Evolutionary conservation across 2,329 filamentous ascomycete genomes (phyloP).

Genomic region (Colletotrichum tanaceti): DNA sequence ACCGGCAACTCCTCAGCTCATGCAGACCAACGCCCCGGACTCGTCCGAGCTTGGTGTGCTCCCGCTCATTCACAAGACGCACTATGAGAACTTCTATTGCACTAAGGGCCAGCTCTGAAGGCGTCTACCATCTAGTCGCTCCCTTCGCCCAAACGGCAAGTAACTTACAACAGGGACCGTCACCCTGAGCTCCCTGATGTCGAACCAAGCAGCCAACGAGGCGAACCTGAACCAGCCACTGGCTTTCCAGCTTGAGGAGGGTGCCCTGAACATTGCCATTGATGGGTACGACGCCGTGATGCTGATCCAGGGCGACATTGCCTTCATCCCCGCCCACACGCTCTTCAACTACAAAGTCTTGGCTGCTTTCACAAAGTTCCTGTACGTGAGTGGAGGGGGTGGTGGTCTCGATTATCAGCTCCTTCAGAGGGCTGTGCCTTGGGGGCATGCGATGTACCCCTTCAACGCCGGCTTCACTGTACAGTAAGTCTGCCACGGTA

Average conservation of each 20-base stretch:
- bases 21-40: conserved; percentile 55
- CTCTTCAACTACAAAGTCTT: conserved; percentile 44
- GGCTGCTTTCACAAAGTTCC: conserved; percentile 45
- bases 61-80: conserved; percentile 55
- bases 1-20: conserved; percentile 58
- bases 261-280: conserved; percentile 43
- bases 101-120: conserved; percentile 59
- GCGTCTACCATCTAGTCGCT: conserved; percentile 56
- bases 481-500: not conserved
- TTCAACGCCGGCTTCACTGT: conserved; percentile 23
- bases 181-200: conserved; percentile 45
- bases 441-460: conserved; percentile 28
- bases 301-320: conserved; percentile 45
- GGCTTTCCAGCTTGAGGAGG: conserved; percentile 46
- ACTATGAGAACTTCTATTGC: conserved; percentile 61
- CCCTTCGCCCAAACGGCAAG: conserved; percentile 56
- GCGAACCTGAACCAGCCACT: conserved; percentile 23
- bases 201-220: conserved; percentile 26
- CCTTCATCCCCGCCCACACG: conserved; percentile 44
- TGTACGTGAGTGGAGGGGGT: conserved; percentile 45
- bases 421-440: conserved; percentile 18
- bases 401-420: conserved; percentile 45
- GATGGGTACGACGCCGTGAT: conserved; percentile 43
- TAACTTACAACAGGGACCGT: conserved; percentile 59
- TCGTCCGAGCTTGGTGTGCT: conserved; percentile 54